Evolutionary conservation across 1,284 basidiomycete genomes (phyloP).

Genomic region (Austroboletus rostrupii): DNA sequence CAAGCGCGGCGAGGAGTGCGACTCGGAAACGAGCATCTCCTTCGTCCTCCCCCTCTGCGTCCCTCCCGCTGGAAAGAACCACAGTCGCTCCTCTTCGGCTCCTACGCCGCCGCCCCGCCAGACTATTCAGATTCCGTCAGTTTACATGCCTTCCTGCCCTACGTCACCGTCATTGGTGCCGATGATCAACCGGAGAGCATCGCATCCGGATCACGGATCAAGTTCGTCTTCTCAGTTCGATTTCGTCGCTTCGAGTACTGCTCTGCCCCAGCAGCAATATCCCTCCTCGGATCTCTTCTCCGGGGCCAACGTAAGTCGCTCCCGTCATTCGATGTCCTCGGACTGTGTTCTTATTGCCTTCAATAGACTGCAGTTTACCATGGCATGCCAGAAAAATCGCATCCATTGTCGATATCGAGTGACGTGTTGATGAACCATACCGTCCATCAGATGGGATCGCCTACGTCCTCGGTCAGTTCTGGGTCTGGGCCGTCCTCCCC

Average conservation of each 20-base stretch:
- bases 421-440: slow-evolving; percentile 21
- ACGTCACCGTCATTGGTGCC: slow-evolving; percentile 56
- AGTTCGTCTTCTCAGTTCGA: slow-evolving; percentile 43
- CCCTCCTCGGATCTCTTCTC: slow-evolving; percentile 20
- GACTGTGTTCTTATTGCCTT: slow-evolving; percentile 3
- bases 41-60: slow-evolving; percentile 51
- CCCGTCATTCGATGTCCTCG: not conserved
- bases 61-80: slow-evolving; percentile 31
- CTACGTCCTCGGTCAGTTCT: slow-evolving; percentile 27
- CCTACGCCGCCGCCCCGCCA: slow-evolving; percentile 57
- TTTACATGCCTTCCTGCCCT: slow-evolving; percentile 64
- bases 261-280: slow-evolving; percentile 32
- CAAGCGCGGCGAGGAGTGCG: slow-evolving; percentile 43
- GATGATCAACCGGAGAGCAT: slow-evolving; percentile 54
- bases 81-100: slow-evolving; percentile 50
- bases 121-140: slow-evolving; percentile 58
- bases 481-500: slow-evolving; percentile 33
- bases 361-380: slow-evolving; percentile 22
- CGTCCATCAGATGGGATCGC: slow-evolving; percentile 26
- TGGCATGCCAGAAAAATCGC: slow-evolving; percentile 26
- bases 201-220: slow-evolving; percentile 42
- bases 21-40: slow-evolving; percentile 46
- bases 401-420: slow-evolving; percentile 28
- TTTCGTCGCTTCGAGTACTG: slow-evolving; percentile 37
- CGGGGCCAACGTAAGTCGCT: slow-evolving; percentile 22